Evolutionary conservation across 2,329 filamentous ascomycete genomes (phyloP), one percentile per base, ranked within the genome.

Genomic region (Phialemonium atrogriseum): DNA sequence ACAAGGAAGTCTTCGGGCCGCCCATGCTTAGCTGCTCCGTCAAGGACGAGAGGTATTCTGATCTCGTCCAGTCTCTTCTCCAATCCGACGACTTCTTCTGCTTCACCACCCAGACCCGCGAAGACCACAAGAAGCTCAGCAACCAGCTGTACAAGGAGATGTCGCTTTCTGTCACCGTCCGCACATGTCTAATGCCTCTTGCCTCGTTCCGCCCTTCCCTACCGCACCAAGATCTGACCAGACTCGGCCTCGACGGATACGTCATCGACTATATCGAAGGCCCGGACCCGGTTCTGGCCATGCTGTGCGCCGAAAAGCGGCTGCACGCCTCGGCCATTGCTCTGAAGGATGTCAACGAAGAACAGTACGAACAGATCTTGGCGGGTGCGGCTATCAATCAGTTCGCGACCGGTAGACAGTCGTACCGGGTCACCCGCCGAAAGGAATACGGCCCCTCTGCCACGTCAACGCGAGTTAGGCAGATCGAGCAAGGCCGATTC

Each of bases 271-370:
- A 73, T 36, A 51, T 98, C 5, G 70, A 79, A 20, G 91, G 89
- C 0, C 93, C 93, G 0, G 77, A 80, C 2, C 72, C 84, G 2
- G 84, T 98, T 2, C 61, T 96, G 20, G 81, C 85, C 6, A 91
- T 94, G 82, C 71, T 98, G 14, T 95, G 87, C 54, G 71, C 77
- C 10, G 80, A 84, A 43, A 74, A 70, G 36, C 70, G 63, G 32
- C 56, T 95, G 6, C 77, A 94, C 45, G 61, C 64, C 16, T 79
- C 80, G 5, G 85, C 76, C 1, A 70, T 89, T 26, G 66, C 73
- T 11, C 60, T 77, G 10, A 54, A 53, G 5, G 75, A 84, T 8
- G 74, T 88, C 20, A 72, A 56, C 3, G 72, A 84, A 19, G 64
- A 71, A 23, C 77, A 86, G 44, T 85, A 80, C 46, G 64, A 80